These are phyloP conservation scores for Ustilago lituana DNA, from an alignment of 1,284 basidiomycete genomes.

Conservation along the genomic window DNA sequence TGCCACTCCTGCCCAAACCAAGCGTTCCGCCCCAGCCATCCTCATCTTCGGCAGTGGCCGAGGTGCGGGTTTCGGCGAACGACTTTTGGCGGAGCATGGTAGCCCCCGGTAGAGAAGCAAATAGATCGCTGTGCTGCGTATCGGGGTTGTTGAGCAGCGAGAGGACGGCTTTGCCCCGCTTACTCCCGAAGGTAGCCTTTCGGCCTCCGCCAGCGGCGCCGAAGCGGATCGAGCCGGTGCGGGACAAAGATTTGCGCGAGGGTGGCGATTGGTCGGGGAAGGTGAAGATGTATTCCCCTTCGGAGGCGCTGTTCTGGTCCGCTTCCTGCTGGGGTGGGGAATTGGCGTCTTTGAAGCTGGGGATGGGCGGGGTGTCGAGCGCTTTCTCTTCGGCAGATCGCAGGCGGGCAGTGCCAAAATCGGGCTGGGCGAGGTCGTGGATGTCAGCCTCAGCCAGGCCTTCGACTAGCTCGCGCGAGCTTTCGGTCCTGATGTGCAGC, in stretches of 20 bases:
- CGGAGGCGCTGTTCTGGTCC: background rate
- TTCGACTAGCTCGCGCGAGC: constrained; percentile 40
- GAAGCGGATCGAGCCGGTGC: constrained; percentile 17
- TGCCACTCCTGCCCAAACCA: constrained; percentile 23
- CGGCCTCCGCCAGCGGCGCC: no score
- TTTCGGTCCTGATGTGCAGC: constrained; percentile 31
- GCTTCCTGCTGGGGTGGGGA: no score
- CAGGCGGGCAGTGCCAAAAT: constrained; percentile 43
- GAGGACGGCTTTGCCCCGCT: constrained; percentile 42
- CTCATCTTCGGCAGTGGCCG: constrained; percentile 30
- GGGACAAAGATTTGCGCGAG: background rate
- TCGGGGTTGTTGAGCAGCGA: constrained; percentile 26
- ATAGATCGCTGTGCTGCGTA: constrained; percentile 13
- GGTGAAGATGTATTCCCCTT: constrained; percentile 34
- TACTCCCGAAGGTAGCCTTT: constrained; percentile 45
- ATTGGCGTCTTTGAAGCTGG: constrained; percentile 8
- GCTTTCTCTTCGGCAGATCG: constrained; percentile 17
- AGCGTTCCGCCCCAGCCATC: constrained; percentile 53
- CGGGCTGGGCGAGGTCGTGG: constrained; percentile 2
- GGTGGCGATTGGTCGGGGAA: constrained; percentile 1
- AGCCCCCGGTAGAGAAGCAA: constrained; percentile 28
- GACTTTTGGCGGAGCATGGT: constrained; percentile 27
- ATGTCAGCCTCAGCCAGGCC: constrained; percentile 9
- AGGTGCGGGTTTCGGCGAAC: background rate
- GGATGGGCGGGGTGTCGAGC: constrained; percentile 8